Conservation (phyloP, 345 rosid genomes). For the Isatis tinctoria region DNA sequence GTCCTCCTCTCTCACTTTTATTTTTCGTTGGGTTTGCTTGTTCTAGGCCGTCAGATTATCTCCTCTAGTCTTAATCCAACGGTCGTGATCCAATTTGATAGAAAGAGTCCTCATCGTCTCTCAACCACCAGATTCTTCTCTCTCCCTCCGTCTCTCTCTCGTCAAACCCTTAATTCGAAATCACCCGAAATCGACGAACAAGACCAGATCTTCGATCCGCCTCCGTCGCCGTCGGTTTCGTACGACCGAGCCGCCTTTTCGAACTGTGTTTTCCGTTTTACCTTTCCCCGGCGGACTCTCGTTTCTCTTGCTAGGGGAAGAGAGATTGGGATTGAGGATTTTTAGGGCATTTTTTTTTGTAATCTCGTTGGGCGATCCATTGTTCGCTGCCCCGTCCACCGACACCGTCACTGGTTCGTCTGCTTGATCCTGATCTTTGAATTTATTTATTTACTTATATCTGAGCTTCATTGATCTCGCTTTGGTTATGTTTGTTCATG, state of each 20-base stretch:
- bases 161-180: constrained; percentile 8
- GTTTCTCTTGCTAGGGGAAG: background rate
- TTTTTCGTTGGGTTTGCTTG: background rate
- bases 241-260: constrained; percentile 6
- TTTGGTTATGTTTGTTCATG: background rate
- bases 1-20: background rate
- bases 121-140: constrained; percentile 32
- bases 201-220: constrained; percentile 28
- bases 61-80: constrained; percentile 21
- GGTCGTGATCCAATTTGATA: constrained; percentile 19
- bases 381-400: background rate
- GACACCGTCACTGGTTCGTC: constrained; percentile 28
- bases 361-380: background rate
- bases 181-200: constrained; percentile 2
- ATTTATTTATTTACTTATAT: background rate
- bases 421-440: constrained; percentile 3
- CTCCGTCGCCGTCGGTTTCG: constrained; percentile 15
- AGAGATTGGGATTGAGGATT: constrained; percentile 1
- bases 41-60: constrained; percentile 24
- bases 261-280: background rate
- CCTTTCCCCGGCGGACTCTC: background rate
- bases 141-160: background rate
- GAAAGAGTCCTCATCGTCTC: constrained; percentile 25
- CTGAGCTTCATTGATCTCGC: constrained; percentile 15
- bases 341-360: background rate